Conservation (phyloP, 192 early-diverging fungal genomes). For the Rhizophagus clarus region DNA sequence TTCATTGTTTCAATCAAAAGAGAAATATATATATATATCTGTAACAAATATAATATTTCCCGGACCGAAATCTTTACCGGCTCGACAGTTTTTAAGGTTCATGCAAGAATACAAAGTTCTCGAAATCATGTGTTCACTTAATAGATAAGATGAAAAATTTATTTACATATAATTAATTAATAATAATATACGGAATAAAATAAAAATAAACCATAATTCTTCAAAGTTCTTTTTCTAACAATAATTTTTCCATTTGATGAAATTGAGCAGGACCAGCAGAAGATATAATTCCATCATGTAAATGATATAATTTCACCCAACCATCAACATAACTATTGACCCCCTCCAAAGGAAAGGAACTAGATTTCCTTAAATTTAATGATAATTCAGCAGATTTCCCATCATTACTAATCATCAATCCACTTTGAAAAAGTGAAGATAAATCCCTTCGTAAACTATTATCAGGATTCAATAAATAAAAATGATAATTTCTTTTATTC, state of each 20-base stretch:
- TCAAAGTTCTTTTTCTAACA: background rate
- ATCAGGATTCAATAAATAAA: slow-evolving; percentile 2
- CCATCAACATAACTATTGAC: background rate
- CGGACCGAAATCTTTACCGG: no score
- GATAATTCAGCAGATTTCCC: background rate
- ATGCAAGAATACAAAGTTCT: no score
- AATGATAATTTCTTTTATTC: background rate
- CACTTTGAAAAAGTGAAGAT: background rate
- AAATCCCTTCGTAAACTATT: background rate
- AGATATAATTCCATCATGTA: background rate
- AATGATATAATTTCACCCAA: slow-evolving; percentile 5
- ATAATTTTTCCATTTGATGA: background rate
- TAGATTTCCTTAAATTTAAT: background rate
- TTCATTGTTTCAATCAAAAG: no score
- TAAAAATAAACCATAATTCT: no score
- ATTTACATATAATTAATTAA: no score
- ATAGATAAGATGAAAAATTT: no score
- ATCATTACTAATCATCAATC: background rate
- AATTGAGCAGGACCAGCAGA: background rate
- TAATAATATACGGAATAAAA: no score
- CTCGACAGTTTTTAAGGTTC: no score
- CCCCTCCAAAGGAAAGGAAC: background rate
- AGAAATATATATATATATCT: no score
- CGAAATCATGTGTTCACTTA: no score
- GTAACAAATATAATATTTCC: no score